These are phyloP conservation scores for Bauhinia variegata DNA, from an alignment of 306 rosid species.

Conservation along the genomic window DNA sequence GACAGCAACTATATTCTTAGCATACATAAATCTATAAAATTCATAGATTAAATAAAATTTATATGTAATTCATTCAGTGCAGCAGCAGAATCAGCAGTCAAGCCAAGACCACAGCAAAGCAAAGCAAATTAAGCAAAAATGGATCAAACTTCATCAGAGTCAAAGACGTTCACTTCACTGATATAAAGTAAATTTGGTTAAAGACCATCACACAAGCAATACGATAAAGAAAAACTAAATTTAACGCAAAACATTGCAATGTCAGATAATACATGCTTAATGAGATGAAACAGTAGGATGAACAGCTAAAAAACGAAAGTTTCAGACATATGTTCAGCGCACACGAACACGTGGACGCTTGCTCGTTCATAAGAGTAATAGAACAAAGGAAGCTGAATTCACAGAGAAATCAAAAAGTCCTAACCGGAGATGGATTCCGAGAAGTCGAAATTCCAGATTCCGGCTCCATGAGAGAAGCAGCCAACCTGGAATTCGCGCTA, in stretches of 20 bases:
- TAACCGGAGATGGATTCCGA: conserved; percentile 51
- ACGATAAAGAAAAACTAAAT: not conserved
- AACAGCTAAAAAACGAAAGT: not conserved
- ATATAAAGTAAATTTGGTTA: not conserved
- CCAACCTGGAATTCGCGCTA: too few relatives aligned
- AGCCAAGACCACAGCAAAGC: not conserved
- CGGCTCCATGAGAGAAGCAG: conserved; percentile 51
- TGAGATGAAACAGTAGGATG: conserved; percentile 1
- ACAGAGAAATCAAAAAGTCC: conserved; percentile 7
- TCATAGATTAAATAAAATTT: not conserved
- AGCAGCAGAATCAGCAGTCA: not conserved
- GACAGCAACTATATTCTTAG: not conserved
- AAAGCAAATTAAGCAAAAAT: conserved; percentile 3
- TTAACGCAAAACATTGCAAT: not conserved
- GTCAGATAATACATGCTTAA: not conserved
- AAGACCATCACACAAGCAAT: too few relatives aligned
- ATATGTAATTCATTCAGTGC: not conserved
- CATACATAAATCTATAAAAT: not conserved
- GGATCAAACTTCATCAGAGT: conserved; percentile 1
- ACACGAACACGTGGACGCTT: not conserved
- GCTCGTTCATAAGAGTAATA: not conserved
- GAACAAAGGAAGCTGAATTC: not conserved
- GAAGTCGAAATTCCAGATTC: conserved; percentile 55
- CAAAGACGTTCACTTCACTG: not conserved
- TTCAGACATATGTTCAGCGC: not conserved